Conservation (phyloP, 495 filamentous ascomycete species). For the Trichoderma virens region DNA sequence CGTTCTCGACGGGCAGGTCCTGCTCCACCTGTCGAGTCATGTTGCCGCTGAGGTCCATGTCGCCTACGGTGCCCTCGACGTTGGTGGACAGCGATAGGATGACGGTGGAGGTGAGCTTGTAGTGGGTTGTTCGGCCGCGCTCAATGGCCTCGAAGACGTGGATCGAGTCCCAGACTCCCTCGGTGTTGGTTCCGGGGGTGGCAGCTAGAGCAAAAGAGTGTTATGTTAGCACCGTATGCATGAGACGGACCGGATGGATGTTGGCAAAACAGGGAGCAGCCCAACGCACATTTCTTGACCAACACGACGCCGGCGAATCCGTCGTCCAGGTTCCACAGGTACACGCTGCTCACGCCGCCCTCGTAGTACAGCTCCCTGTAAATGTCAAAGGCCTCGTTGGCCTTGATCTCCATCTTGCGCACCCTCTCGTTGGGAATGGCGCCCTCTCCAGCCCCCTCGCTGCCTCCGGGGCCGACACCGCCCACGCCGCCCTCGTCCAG, state of each 20-base stretch:
- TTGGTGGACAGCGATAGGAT: conserved; percentile 77
- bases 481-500: conserved; percentile 42
- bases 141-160: conserved; percentile 97
- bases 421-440: conserved; percentile 79
- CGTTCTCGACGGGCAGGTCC: conserved; percentile 81
- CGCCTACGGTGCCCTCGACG: conserved; percentile 59
- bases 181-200: conserved; percentile 57
- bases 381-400: conserved; percentile 94
- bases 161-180: conserved; percentile 94
- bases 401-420: conserved; percentile 83
- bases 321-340: conserved; percentile 98
- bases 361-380: conserved; percentile 98
- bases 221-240: conserved; percentile 2
- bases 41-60: conserved; percentile 91
- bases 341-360: conserved; percentile 88
- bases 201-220: conserved; percentile 22
- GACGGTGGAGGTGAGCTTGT: conserved; percentile 95
- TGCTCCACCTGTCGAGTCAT: conserved; percentile 95
- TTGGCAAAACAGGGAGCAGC: background rate
- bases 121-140: conserved; percentile 81
- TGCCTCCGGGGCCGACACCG: conserved; percentile 27
- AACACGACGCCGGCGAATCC: conserved; percentile 95
- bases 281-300: conserved; percentile 75
- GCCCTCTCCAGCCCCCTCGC: conserved; percentile 48
- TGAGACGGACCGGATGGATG: no score